Evolutionary conservation across 352 stramenopile genomes (phyloP), one percentile per base, ranked within the genome.

Genomic region (Phytopythium aichiense): DNA sequence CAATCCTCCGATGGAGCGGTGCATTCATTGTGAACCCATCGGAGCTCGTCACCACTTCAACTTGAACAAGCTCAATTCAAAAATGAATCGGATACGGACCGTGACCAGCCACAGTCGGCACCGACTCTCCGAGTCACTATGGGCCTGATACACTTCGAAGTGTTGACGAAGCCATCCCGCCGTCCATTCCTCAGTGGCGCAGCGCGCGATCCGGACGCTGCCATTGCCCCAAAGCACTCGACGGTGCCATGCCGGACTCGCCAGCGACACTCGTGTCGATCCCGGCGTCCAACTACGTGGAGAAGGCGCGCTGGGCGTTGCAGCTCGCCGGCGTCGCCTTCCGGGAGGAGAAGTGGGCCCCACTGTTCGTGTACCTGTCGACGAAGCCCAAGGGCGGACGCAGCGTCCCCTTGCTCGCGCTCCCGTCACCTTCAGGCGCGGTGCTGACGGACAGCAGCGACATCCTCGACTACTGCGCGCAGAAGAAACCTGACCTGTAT

Each of bases 251-350:
- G 51, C 2, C 51, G 51, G 51, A 40, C 33, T 18, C 31, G 13
- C 4, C 13, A 8, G 63, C 67, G 7, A 62, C 60, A 18, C 61
- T 88, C 42, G 76, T 88, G 56, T 73, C 76, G 28, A 85, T 88
- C 49, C 75, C 76, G 2, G 68, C 68, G 22, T 87, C 75, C 48
- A 89, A 81, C 67, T 89, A 77, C 52, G 76, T 77, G 22, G 79
- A 87, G 64, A 89, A 89, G 61, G 73, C 76, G 37, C 73, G 79
- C 7, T 87, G 74, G 79, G 75, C 75, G 23, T 52, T 89, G 33
- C 71, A 74, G 23, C 30, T 81, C 7, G 73, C 71, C 4, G 62
- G 71, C 0, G 61, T 87, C n/a, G 38, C 68, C 30, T 86, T 87
- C 48, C 42, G 56, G 0, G 79, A 89, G 66, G 63, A 72, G 42